Evolutionary conservation across 208 protist genomes (phyloP).

Genomic region (Leishmania aethiopica): DNA sequence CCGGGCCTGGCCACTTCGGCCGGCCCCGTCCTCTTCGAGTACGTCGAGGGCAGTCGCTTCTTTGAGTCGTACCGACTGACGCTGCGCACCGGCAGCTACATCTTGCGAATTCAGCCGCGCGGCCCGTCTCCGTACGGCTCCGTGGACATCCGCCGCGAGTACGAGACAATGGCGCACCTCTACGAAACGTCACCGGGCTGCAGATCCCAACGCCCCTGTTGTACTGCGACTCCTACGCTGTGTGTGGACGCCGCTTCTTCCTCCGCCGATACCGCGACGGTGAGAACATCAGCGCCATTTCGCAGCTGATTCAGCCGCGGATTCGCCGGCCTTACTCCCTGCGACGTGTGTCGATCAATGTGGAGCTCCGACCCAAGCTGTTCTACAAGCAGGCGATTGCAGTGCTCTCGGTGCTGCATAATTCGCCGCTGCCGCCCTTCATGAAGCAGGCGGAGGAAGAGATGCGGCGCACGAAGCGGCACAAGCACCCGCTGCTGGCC

Average conservation of each 20-base stretch:
- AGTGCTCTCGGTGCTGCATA: conserved; percentile 50
- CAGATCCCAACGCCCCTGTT: conserved; percentile 56
- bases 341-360: conserved; percentile 55
- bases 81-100: conserved; percentile 75
- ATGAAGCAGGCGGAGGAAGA: conserved; percentile 49
- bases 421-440: conserved; percentile 53
- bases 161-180: conserved; percentile 72
- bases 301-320: conserved; percentile 68
- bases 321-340: conserved; percentile 75
- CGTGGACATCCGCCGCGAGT: conserved; percentile 67
- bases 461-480: conserved; percentile 28
- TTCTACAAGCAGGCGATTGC: conserved; percentile 63
- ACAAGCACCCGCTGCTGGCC: conserved; percentile 47
- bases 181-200: conserved; percentile 41
- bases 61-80: conserved; percentile 78
- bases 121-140: conserved; percentile 54
- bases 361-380: conserved; percentile 58
- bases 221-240: conserved; percentile 74
- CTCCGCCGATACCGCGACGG: conserved; percentile 68
- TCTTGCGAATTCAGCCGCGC: conserved; percentile 70
- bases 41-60: conserved; percentile 53
- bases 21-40: conserved; percentile 72
- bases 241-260: conserved; percentile 75
- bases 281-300: conserved; percentile 48
- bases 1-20: conserved; percentile 65